phyloP scores from a whole-genome alignment of 1,139 yeast genomes.

The Yamadazyma sp. region DNA sequence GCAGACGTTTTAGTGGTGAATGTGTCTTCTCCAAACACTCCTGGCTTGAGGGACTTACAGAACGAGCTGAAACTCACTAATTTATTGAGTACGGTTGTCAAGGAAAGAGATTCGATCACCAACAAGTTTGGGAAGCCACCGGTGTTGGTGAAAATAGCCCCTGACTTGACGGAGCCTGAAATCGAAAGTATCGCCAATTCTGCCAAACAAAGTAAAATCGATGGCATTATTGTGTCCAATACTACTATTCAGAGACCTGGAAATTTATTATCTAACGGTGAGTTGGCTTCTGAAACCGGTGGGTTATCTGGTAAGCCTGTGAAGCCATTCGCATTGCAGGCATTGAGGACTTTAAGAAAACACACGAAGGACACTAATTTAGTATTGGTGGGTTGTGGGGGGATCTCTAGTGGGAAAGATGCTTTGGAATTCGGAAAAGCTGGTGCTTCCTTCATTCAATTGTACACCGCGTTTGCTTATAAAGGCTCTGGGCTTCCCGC shows the following conservation, averaged over 20 bases:
- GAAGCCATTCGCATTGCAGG: conserved; percentile 73
- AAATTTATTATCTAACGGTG: conserved; percentile 48
- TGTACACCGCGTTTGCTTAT: conserved; percentile 90
- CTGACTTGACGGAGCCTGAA: conserved; percentile 83
- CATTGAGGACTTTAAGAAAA: conserved; percentile 68
- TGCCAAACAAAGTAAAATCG: conserved; percentile 74
- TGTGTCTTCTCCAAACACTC: conserved; percentile 96
- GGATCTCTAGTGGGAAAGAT: conserved; percentile 80
- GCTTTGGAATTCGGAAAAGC: conserved; percentile 91
- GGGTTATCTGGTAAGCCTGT: conserved; percentile 94
- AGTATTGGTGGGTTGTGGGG: conserved; percentile 92
- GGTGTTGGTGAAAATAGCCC: conserved; percentile 86
- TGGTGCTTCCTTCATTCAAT: conserved; percentile 85
- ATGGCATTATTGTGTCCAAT: conserved; percentile 90
- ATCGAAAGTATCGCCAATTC: conserved; percentile 80
- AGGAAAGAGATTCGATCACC: conserved; percentile 52
- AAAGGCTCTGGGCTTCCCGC: conserved; percentile 89
- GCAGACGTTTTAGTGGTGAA: conserved; percentile 90
- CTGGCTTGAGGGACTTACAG: conserved; percentile 88
- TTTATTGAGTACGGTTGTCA: conserved; percentile 63
- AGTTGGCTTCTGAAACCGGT: conserved; percentile 62
- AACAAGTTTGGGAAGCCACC: conserved; percentile 62
- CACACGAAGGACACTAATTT: conserved; percentile 70
- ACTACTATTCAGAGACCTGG: conserved; percentile 85
- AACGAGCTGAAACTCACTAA: conserved; percentile 69